These are phyloP conservation scores for Mycena polygramma DNA, from an alignment of 768 basidiomycete genomes.

Conservation along the genomic window DNA sequence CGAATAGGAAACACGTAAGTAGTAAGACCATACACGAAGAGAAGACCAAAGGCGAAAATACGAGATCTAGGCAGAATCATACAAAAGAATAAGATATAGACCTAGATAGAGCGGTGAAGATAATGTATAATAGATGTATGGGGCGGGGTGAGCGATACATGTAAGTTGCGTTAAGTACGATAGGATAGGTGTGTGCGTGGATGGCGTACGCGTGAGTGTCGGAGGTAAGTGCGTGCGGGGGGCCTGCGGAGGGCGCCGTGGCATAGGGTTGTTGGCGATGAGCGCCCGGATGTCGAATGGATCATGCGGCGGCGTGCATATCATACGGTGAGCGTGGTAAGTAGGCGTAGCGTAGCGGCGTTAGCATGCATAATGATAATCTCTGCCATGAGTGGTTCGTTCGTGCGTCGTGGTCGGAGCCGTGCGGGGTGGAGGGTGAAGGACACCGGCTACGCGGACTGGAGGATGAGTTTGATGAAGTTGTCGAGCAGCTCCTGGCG, in stretches of 20 bases:
- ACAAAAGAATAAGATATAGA: constrained; percentile 9
- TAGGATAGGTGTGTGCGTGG: constrained; percentile 2
- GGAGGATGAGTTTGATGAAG: constrained; percentile 71
- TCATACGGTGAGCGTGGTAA: constrained; percentile 17
- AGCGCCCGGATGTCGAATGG: constrained; percentile 19
- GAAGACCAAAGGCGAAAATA: not conserved
- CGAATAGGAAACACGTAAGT: constrained; percentile 20
- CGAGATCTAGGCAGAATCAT: constrained; percentile 20
- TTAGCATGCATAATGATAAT: constrained; percentile 27
- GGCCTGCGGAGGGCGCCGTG: constrained; percentile 7
- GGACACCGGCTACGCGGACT: constrained; percentile 52
- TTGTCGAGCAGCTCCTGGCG: constrained; percentile 69
- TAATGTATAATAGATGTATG: constrained; percentile 26
- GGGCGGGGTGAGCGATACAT: constrained; percentile 17
- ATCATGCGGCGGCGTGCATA: constrained; percentile 26
- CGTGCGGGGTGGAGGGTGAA: not conserved
- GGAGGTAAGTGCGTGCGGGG: constrained; percentile 1
- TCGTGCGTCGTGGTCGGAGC: not conserved
- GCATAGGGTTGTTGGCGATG: constrained; percentile 10
- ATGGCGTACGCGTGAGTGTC: not conserved
- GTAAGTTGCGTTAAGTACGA: constrained; percentile 11
- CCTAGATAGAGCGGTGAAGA: constrained; percentile 7
- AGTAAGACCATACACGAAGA: constrained; percentile 21
- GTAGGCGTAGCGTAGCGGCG: constrained; percentile 11
- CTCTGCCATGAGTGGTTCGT: constrained; percentile 28